Percentiles rank a stretch among this genome's conserved stretches.
These are phyloP conservation scores for Solanum raphanifolium DNA, from an alignment of 257 asterid genomes.

Conservation along the genomic window DNA sequence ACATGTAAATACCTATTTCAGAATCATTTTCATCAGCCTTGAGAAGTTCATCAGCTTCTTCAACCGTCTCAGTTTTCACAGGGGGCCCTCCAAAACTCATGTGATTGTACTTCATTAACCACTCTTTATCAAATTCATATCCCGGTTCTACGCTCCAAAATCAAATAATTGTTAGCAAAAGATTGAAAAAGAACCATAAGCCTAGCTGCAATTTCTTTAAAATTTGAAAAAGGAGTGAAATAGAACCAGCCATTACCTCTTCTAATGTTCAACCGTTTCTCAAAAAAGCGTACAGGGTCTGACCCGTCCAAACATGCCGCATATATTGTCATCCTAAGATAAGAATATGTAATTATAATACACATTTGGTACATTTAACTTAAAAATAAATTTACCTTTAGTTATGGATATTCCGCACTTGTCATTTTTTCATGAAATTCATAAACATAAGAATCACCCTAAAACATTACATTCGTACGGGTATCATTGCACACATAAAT, in stretches of 20 bases:
- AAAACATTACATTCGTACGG: not conserved
- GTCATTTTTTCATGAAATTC: not conserved
- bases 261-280: conserved; percentile 53
- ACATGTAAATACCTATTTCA: conserved; percentile 38
- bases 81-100: conserved; percentile 99
- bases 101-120: conserved; percentile 56
- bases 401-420: not conserved
- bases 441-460: not conserved
- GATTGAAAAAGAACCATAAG: not conserved
- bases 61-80: conserved; percentile 40
- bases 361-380: not conserved
- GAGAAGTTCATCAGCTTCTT: conserved; percentile 64
- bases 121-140: conserved; percentile 44
- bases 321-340: conserved; percentile 52
- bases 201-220: not conserved
- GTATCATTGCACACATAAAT: not conserved
- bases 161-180: not conserved
- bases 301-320: conserved; percentile 91
- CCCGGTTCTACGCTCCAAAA: conserved; percentile 34
- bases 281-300: conserved; percentile 84
- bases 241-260: conserved; percentile 33
- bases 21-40: conserved; percentile 51
- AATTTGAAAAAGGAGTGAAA: not conserved
- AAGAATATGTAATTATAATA: not conserved
- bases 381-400: not conserved